Percentiles rank a stretch among this genome's conserved stretches.
Evolutionary conservation across 176 grass and related monocot genomes (phyloP).

Genomic region (Rhynchospora pubera): DNA sequence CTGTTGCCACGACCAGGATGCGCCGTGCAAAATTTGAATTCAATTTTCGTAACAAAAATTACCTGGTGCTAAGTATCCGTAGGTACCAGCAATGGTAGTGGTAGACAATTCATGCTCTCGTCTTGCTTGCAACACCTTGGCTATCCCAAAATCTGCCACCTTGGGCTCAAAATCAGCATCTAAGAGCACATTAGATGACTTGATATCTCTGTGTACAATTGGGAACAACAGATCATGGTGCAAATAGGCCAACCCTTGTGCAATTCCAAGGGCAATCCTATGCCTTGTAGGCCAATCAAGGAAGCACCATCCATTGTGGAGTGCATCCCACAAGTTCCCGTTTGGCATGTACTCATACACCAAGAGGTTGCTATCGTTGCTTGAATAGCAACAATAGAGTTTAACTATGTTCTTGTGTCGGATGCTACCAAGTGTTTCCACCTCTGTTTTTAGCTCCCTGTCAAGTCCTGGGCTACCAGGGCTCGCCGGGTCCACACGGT

Average conservation of each 20-base stretch:
- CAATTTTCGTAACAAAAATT: not conserved
- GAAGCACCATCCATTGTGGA: constrained; percentile 57
- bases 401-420: constrained; percentile 99
- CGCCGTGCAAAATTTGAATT: not conserved
- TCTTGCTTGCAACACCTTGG: constrained; percentile 64
- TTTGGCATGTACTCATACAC: constrained; percentile 99
- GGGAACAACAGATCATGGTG: constrained; percentile 76
- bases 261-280: constrained; percentile 61
- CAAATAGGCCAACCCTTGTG: constrained; percentile 84
- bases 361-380: constrained; percentile 66
- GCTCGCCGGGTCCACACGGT: not conserved
- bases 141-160: constrained; percentile 92
- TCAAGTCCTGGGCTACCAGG: constrained; percentile 20
- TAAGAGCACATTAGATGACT: constrained; percentile 90
- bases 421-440: constrained; percentile 98
- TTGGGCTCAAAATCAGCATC: constrained; percentile 87
- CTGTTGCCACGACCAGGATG: not conserved
- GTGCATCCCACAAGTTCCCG: constrained; percentile 85
- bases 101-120: constrained; percentile 35
- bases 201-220: constrained; percentile 92
- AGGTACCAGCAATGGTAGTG: constrained; percentile 71
- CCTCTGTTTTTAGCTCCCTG: constrained; percentile 65
- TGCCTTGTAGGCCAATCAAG: constrained; percentile 80
- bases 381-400: constrained; percentile 93
- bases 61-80: constrained; percentile 89